These are phyloP conservation scores for Omphalea diandra DNA, from an alignment of 441 rosid genomes.

Conservation along the genomic window DNA sequence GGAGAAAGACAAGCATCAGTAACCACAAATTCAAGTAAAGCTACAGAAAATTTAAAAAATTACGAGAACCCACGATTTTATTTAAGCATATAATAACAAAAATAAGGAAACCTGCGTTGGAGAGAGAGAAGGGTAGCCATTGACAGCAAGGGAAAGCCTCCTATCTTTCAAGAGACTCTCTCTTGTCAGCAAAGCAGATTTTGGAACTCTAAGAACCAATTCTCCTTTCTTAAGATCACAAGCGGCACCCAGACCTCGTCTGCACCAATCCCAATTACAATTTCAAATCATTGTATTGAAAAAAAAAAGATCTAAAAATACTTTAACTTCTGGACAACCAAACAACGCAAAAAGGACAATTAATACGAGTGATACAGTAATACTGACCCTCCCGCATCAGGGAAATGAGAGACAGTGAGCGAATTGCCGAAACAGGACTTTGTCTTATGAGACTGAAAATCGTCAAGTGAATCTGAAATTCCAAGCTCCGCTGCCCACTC, in stretches of 20 bases:
- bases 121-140: constrained; percentile 40
- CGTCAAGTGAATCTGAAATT: constrained; percentile 45
- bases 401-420: constrained; percentile 62
- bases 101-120: constrained; percentile 51
- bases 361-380: neutral
- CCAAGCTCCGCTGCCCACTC: constrained; percentile 67
- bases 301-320: neutral
- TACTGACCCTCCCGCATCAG: constrained; percentile 72
- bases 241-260: constrained; percentile 76
- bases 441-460: constrained; percentile 12
- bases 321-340: neutral
- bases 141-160: constrained; percentile 36
- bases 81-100: no score
- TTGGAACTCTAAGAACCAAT: constrained; percentile 68
- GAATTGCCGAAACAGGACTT: constrained; percentile 51
- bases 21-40: no score
- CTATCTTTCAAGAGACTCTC: constrained; percentile 38
- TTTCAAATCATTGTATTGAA: neutral
- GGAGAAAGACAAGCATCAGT: no score
- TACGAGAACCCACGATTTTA: no score
- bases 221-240: constrained; percentile 72
- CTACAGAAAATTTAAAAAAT: no score
- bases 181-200: constrained; percentile 54
- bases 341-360: neutral
- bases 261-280: constrained; percentile 23